phyloP scores from a whole-genome alignment of 2,329 filamentous ascomycete species.

The Venturia pyrina region DNA sequence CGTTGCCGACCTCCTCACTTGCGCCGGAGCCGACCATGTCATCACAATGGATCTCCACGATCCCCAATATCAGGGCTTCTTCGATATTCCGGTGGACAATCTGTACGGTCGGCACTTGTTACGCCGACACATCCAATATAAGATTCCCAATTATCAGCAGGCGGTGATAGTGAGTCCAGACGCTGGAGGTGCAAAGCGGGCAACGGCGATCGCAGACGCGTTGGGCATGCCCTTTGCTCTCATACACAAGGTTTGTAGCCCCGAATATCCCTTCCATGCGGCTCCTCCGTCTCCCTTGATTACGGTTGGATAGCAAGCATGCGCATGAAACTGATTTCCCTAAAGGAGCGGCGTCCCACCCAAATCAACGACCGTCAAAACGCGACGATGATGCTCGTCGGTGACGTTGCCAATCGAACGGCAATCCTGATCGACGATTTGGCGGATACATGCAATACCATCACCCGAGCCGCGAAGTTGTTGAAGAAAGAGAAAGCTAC shows the following conservation, averaged over 20 bases:
- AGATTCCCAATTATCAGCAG: constrained; percentile 74
- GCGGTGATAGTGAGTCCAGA: constrained; percentile 93
- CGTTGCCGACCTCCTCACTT: constrained; percentile 87
- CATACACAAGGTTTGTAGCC: constrained; percentile 76
- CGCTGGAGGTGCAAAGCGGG: constrained; percentile 91
- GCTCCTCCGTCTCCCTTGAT: not conserved
- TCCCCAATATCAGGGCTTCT: constrained; percentile 96
- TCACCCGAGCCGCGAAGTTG: constrained; percentile 92
- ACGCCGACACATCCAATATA: constrained; percentile 61
- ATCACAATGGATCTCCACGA: constrained; percentile 98
- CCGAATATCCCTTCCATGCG: not conserved
- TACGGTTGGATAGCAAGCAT: not conserved
- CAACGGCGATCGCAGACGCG: constrained; percentile 87
- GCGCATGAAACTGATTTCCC: constrained; percentile 12
- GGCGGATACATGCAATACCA: constrained; percentile 92
- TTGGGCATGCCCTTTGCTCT: constrained; percentile 92
- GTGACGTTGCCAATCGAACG: constrained; percentile 68
- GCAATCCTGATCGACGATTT: constrained; percentile 92
- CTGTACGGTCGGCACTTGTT: constrained; percentile 74
- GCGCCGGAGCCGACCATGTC: constrained; percentile 89
- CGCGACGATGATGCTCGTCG: constrained; percentile 88
- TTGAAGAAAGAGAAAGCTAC: constrained; percentile 88
- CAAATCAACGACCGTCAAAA: constrained; percentile 74
- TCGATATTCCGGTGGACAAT: constrained; percentile 97
- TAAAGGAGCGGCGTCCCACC: constrained; percentile 75